These are phyloP conservation scores for Gossypium australe DNA, from an alignment of 345 rosid genomes.

Conservation along the genomic window DNA sequence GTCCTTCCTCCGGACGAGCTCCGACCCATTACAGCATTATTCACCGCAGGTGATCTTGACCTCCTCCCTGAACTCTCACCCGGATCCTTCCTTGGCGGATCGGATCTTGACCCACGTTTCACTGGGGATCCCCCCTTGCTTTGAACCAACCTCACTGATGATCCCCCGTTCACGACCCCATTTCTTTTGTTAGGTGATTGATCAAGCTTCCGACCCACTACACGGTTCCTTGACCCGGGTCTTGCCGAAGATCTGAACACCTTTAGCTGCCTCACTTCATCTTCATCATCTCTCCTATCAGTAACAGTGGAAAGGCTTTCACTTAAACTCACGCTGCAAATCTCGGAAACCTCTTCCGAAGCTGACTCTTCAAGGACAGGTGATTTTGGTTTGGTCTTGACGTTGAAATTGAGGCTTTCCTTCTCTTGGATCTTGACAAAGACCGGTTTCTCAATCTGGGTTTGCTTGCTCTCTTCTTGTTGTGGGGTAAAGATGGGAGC, in stretches of 20 bases:
- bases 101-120: slow-evolving; percentile 28
- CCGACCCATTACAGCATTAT: slow-evolving; percentile 53
- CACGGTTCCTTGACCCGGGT: slow-evolving; percentile 29
- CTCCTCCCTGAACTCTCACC: slow-evolving; percentile 61
- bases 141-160: slow-evolving; percentile 29
- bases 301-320: slow-evolving; percentile 55
- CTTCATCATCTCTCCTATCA: slow-evolving; percentile 32
- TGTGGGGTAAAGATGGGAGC: slow-evolving; percentile 4
- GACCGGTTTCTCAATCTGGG: slow-evolving; percentile 13
- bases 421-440: slow-evolving; percentile 27
- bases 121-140: slow-evolving; percentile 26
- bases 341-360: slow-evolving; percentile 55
- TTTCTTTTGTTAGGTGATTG: slow-evolving; percentile 42
- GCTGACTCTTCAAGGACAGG: slow-evolving; percentile 27
- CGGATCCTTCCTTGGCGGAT: slow-evolving; percentile 41
- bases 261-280: slow-evolving; percentile 36
- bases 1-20: slow-evolving; percentile 43
- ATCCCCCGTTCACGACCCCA: slow-evolving; percentile 7
- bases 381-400: slow-evolving; percentile 1
- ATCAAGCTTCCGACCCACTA: slow-evolving; percentile 40
- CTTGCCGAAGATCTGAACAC: slow-evolving; percentile 52
- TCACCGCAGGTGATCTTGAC: slow-evolving; percentile 61
- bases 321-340: slow-evolving; percentile 62
- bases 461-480: slow-evolving; percentile 10
- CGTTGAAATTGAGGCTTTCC: slow-evolving; percentile 2